Evolutionary conservation across 2,329 filamentous ascomycete genomes (phyloP), one percentile per base, ranked within the genome.

Genomic region (Diplodia mutila): DNA sequence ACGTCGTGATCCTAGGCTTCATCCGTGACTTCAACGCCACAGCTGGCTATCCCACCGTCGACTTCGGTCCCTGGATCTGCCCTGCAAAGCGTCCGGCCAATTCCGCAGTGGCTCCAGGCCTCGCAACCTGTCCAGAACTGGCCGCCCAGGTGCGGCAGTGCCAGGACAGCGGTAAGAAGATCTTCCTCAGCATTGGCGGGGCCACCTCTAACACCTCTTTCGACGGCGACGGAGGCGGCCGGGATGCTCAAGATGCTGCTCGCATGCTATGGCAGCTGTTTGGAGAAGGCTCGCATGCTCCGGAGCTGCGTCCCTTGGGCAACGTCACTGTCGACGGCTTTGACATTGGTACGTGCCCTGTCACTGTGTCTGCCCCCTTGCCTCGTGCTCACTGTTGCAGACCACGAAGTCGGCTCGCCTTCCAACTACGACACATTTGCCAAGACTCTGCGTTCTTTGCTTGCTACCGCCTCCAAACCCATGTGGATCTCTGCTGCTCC

Each of bases 1-100:
- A 66, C 53, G 53, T 32, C 7, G 39, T 66, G 37, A 59, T 66
- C 39, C 64, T 66, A 2, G 64, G 64, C 52, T 66, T 66, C 64
- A 34, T 66, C 18, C 64, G 64, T 11, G 53, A 54, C n/a, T 66
- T 66, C 64, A 51, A 21, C 7, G 52, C 21, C 42, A 59, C 52
- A 1, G 53, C 52, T 12, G 53, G 64, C 39, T 66, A 59, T 39
- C 64, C 64, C 6, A 66, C 64, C 4, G 27, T 66, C 16, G 64
- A 66, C 27, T 57, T 66, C 37, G 64, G 64, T 3, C 52, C 39
- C 11, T 57, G 52, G 52, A 34, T 59, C 16, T 66, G 64, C 27
- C 37, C 52, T 7, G 64, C 21, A 16, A 49, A 23, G 29, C 37
- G 64, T 4, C 37, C 39, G 39, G 11, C 64, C 39, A 37, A 51